These are phyloP conservation scores for Oldenlandia corymbosa DNA, from an alignment of 257 asterid species.

Conservation along the genomic window DNA sequence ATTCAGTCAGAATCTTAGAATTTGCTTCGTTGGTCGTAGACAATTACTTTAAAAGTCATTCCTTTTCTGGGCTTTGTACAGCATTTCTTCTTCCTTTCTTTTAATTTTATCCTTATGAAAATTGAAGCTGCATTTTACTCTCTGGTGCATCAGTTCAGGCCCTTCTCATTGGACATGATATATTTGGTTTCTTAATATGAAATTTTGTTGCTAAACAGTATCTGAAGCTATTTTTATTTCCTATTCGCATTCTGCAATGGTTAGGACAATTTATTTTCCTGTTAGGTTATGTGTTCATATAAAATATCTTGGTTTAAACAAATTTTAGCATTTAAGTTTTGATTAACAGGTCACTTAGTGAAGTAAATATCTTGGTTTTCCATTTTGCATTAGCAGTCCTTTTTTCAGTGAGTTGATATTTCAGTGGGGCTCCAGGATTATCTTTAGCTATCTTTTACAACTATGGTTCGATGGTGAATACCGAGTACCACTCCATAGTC, in stretches of 20 bases:
- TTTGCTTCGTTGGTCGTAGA: constrained; percentile 26
- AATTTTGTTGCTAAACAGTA: neutral
- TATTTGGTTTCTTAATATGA: too few species aligned
- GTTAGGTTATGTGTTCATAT: neutral
- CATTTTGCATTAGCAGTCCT: neutral
- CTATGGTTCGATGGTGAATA: too few species aligned
- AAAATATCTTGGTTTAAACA: neutral
- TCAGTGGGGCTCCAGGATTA: neutral
- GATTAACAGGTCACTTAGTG: neutral
- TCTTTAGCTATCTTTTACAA: too few species aligned
- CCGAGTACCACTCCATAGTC: too few species aligned
- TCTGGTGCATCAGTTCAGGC: neutral
- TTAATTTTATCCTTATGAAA: too few species aligned
- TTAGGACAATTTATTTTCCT: neutral
- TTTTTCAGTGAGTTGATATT: neutral
- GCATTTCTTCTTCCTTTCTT: constrained; percentile 18
- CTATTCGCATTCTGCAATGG: neutral
- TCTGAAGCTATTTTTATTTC: neutral
- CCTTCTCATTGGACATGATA: neutral
- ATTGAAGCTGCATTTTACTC: constrained; percentile 2
- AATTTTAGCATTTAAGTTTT: too few species aligned
- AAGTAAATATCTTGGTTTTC: too few species aligned
- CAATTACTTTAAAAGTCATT: constrained; percentile 27
- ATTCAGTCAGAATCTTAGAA: constrained; percentile 24
- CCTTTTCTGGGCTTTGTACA: constrained; percentile 15